Percentiles rank a stretch among this genome's conserved stretches.
Conservation (phyloP, 176 grass and related monocot genomes). For the Lolium multiflorum region DNA sequence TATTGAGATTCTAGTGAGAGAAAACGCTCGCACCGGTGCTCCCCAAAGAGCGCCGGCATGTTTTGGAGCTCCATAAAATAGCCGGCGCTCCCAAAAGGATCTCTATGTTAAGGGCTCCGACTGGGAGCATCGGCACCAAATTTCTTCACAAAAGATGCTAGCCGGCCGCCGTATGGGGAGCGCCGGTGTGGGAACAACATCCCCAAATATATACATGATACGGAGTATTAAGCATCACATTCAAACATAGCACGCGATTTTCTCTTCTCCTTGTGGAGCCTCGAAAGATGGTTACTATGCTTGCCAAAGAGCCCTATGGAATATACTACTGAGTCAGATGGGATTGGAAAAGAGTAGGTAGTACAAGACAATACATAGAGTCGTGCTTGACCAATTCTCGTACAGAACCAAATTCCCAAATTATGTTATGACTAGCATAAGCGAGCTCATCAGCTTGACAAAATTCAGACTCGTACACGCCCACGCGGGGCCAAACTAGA, state of each 20-base stretch:
- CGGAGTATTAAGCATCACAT: constrained; percentile 20
- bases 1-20: too few relatives aligned
- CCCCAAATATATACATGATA: neutral
- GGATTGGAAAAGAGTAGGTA: neutral
- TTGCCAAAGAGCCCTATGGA: constrained; percentile 34
- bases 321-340: constrained; percentile 31
- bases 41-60: too few relatives aligned
- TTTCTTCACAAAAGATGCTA: too few relatives aligned
- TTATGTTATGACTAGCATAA: neutral
- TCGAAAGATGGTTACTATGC: constrained; percentile 31
- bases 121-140: too few relatives aligned
- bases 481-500: neutral
- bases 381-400: constrained; percentile 24
- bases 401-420: neutral
- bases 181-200: too few relatives aligned
- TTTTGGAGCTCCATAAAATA: too few relatives aligned
- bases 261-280: constrained; percentile 21
- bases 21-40: too few relatives aligned
- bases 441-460: neutral
- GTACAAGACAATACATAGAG: constrained; percentile 8
- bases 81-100: too few relatives aligned
- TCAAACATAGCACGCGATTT: constrained; percentile 17
- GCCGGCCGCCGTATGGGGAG: too few relatives aligned
- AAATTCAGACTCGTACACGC: neutral
- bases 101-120: too few relatives aligned